Conservation (phyloP, 305 asterid species). For the Euphrasia arctica region DNA sequence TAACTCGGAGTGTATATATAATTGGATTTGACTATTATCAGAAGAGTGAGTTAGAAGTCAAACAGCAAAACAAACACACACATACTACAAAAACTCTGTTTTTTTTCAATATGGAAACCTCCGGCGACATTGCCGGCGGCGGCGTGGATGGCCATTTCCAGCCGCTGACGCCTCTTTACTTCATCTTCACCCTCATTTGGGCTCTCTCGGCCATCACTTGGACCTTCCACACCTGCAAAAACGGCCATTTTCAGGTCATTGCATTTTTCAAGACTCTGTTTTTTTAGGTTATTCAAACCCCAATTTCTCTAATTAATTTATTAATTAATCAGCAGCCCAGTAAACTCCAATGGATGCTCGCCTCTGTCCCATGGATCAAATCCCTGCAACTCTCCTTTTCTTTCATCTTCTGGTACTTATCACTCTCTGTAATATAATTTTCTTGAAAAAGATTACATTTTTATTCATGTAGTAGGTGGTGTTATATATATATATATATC, state of each 20-base stretch:
- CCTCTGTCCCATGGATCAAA: constrained; percentile 75
- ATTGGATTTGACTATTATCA: too few species aligned
- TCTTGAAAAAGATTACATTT: not conserved
- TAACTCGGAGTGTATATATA: too few species aligned
- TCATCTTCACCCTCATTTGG: constrained; percentile 63
- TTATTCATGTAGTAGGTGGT: not conserved
- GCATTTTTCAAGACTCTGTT: not conserved
- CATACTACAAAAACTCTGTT: not conserved
- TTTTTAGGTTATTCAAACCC: not conserved
- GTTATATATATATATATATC: not conserved
- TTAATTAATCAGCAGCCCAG: constrained; percentile 46
- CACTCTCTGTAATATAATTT: not conserved
- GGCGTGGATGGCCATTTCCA: constrained; percentile 45
- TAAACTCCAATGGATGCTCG: constrained; percentile 83
- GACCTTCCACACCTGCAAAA: constrained; percentile 64
- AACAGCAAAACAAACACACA: not conserved
- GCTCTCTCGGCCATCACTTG: constrained; percentile 53
- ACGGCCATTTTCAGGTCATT: constrained; percentile 71
- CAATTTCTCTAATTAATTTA: too few species aligned
- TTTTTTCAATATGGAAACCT: constrained; percentile 32
- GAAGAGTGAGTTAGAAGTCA: not conserved
- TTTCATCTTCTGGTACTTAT: constrained; percentile 76
- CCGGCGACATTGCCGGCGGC: constrained; percentile 20
- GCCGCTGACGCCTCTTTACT: constrained; percentile 62
- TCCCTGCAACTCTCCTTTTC: constrained; percentile 71